phyloP scores from a whole-genome alignment of 2,329 filamentous ascomycete species.

The Fusarium marasasianum region DNA sequence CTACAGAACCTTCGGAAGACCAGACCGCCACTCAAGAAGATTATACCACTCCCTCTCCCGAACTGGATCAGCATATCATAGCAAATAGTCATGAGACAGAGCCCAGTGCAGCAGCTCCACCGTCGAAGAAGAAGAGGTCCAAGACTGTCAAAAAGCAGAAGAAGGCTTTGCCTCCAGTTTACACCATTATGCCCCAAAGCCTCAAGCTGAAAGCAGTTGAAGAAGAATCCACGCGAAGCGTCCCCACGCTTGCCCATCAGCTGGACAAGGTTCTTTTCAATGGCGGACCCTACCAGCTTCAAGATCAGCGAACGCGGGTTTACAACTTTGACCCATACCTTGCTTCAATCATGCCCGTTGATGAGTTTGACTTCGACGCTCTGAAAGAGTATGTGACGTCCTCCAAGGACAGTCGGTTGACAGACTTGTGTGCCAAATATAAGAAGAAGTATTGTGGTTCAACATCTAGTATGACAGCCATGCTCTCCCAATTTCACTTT shows the following conservation, averaged over 20 bases:
- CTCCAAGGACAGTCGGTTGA: slow-evolving; percentile 79
- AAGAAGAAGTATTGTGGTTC: slow-evolving; percentile 89
- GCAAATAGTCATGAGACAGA: not conserved
- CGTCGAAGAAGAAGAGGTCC: not conserved
- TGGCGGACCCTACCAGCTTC: slow-evolving; percentile 88
- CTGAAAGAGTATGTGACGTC: slow-evolving; percentile 91
- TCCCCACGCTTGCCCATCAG: slow-evolving; percentile 75
- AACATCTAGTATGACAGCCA: slow-evolving; percentile 94
- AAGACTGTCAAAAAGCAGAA: not conserved
- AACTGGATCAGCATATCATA: not conserved
- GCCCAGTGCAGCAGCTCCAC: not conserved
- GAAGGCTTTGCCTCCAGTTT: slow-evolving; percentile 36
- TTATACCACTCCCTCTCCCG: not conserved
- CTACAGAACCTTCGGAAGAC: not conserved
- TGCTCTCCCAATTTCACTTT: slow-evolving; percentile 91
- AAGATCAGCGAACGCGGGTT: slow-evolving; percentile 86
- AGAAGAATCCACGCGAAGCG: slow-evolving; percentile 46
- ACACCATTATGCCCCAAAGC: slow-evolving; percentile 40
- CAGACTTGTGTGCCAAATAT: slow-evolving; percentile 71
- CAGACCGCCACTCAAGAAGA: not conserved
- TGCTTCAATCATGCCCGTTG: slow-evolving; percentile 89
- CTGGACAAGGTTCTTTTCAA: slow-evolving; percentile 96
- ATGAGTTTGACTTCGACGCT: slow-evolving; percentile 91
- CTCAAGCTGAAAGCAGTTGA: slow-evolving; percentile 47
- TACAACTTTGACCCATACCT: slow-evolving; percentile 98